phyloP scores from a whole-genome alignment of 768 basidiomycete species.

The Lactarius quietus region DNA sequence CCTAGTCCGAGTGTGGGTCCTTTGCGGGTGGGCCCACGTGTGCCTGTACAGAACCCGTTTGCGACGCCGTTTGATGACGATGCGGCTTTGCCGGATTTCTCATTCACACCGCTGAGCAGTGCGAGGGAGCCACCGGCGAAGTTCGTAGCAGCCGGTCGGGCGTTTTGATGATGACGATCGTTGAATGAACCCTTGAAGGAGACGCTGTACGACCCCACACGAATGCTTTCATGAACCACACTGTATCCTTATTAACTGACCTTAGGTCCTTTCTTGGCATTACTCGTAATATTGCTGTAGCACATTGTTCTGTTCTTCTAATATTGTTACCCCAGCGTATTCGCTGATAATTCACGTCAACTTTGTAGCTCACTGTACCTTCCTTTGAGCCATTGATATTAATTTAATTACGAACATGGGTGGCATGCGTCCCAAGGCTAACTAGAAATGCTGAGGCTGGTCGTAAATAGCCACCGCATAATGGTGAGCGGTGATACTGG shows the following conservation, averaged over 20 bases:
- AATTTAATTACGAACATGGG: not conserved
- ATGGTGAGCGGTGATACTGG: no score
- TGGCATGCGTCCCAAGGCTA: no score
- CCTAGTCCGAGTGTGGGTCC: slow-evolving; percentile 43
- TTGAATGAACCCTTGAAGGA: not conserved
- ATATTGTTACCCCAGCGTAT: not conserved
- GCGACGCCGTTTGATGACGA: slow-evolving; percentile 81
- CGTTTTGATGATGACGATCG: slow-evolving; percentile 9
- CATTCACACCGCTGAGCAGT: slow-evolving; percentile 8
- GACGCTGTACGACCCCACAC: not conserved
- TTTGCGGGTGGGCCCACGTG: slow-evolving; percentile 30
- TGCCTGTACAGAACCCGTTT: slow-evolving; percentile 54
- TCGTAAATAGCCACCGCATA: no score
- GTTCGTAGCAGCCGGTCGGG: slow-evolving; percentile 11
- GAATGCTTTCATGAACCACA: not conserved
- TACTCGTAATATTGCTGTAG: not conserved
- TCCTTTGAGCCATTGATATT: not conserved
- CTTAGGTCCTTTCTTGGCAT: not conserved
- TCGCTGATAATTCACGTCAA: not conserved
- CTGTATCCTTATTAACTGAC: not conserved
- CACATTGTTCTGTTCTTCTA: not conserved
- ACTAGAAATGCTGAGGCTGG: no score
- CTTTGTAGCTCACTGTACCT: not conserved
- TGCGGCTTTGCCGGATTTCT: slow-evolving; percentile 20
- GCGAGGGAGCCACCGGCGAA: not conserved